Evolutionary conservation across 345 rosid genomes (phyloP), one percentile per base, ranked within the genome.

Genomic region (Tarenaya hassleriana): DNA sequence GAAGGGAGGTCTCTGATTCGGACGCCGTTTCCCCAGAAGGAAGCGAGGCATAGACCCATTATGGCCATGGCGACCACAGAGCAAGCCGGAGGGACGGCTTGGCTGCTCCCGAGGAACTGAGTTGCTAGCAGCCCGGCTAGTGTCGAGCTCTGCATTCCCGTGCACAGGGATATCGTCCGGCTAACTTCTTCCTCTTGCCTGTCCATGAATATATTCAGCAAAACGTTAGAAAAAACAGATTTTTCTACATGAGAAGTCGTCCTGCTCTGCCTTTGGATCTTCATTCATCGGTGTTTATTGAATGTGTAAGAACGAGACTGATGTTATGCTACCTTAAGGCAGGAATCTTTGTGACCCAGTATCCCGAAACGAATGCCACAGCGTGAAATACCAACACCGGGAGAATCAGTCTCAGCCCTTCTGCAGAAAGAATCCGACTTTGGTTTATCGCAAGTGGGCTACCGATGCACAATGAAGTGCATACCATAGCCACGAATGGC

Each of bases 121-220:
- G 75, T 71, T 12, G 96, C 92, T 11, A 91, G 87, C 14, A 87
- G 96, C 7, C 95, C 96, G 0, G 98, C 98, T 20, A 91, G 56
- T 10, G 96, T 91, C 1, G 98, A 87, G 73, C 96, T 91, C 54
- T 91, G 96, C 98, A 87, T 87, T 65, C 95, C 98, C 1, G 96
- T 84, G 71, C 98, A 87, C 41, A 91, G 69, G 0, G 98, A 91
- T 61, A 91, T 75, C 2, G 94, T 91, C 66, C 88, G 59, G 81
- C 86, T 72, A 0, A 77, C 92, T 73, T 91, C 95, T 69, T 87
- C 96, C 29, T 70, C 91, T 75, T 77, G 96, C 78, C 98, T 91
- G 78, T 27, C 34, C 8, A 18, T 37, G 1, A 8, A 34, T 20
- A 52, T n/a, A 42, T 14, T 10, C 17, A 42, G 18, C 10, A 56